Evolutionary conservation across 495 filamentous ascomycete genomes (phyloP), one percentile per base, ranked within the genome.

Genomic region (Echria macrotheca): DNA sequence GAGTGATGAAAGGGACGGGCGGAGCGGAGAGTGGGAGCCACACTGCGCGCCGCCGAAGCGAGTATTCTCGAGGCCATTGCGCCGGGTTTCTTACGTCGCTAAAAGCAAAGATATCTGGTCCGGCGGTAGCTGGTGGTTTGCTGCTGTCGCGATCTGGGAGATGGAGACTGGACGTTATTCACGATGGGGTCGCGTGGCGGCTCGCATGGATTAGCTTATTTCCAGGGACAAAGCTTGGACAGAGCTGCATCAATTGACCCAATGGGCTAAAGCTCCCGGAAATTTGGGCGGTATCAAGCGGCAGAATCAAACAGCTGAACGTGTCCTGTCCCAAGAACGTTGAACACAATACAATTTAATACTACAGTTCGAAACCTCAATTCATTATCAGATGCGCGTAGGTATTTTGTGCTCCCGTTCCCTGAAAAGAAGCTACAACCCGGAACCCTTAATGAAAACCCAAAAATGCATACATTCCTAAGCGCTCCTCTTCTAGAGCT

Each of bases 401-500:
- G 59, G 58, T 64, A 61, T 64, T 64, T 65, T 58, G 33, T 45
- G 47, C 50, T 52, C 47, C 57, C 54, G 55, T 44, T 50, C 51
- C 59, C 53, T 36, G 53, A 57, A 44, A 43, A 35, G 53, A 25
- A 35, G 50, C 19, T 36, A 55, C 21, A 37, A 31, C 33, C 55
- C 47, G 23, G 26, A 31, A 23, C 43, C 54, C 58, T 47, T 55
- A 56, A 52, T 50, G 52, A 54, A 47, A 56, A 59, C 52, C 54
- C 44, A 39, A 56, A 53, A 58, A 60, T 50, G 39, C 44, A 44
- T 57, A 59, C 46, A 59, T 48, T 61, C 61, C 55, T 61, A 14
- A 49, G 39, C 37, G 22, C 22, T 49, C 23, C 44, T 57, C 55
- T 44, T 68, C 70, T 80, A 87, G 69, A 87, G 72, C 68, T 87